Evolutionary conservation across 73 alveolate genomes (phyloP), one percentile per base, ranked within the genome.

Genomic region (Paramecium octaurelia): DNA sequence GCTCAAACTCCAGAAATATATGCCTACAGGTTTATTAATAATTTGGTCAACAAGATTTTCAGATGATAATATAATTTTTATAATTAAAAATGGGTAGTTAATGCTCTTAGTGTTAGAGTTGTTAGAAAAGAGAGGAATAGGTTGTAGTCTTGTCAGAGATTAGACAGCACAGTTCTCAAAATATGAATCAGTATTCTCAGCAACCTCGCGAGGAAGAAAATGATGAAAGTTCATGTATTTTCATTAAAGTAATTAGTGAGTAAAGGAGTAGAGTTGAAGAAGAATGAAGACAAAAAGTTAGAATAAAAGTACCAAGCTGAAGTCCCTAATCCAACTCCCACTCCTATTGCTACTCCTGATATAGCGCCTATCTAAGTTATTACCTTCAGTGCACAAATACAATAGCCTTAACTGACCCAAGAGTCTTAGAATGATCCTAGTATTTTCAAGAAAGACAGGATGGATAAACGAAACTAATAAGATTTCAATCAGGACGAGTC

Each of bases 121-220:
- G 91, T 80, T 23, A 80, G 29, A 80, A 80, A 64, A 80, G 44
- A 24, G 88, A 36, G 8, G 91, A 80, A 29, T 20, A 73, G 18
- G 87, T 23, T 4, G 57, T 80, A 8, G 57, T 80, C 0, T 9
- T 48, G 4, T 42, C 76, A 0, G 91, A 80, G 73, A 12, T 46
- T 9, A 59, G 91, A 24, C 57, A 73, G 31, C 18, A 40, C 35
- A 80, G 64, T 20, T 31, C 46, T 44, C 21, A 80, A 18, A 80
- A 80, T 46, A 80, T 80, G 91, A 40, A 80, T 48, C 50, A 80
- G 24, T 80, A 80, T 48, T 80, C 91, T 6, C 18, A 80, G 29
- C 18, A 80, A 23, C 91, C 91, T 10, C 69, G 35, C 1, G 69
- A 54, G 5, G 50, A 80, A 18, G 70, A 80, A 43, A 43, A 80